A percentile compares a stretch with the other conserved stretches of the same genome.
Conservation (phyloP, 495 filamentous ascomycete species). For the Recurvomyces mirabilis region DNA sequence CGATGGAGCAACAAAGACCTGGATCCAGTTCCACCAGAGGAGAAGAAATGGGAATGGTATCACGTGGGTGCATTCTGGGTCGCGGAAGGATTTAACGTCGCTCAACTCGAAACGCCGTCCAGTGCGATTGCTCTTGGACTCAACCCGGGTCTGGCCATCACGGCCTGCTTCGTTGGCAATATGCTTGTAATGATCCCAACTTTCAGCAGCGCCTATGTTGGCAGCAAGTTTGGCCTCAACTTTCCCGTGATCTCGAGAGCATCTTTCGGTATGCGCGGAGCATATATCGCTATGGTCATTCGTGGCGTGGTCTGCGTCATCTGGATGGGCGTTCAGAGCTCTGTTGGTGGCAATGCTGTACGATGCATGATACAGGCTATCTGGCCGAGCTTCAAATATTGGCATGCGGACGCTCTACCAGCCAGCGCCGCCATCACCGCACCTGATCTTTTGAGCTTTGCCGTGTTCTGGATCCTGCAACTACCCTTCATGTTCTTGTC, state of each 20-base stretch:
- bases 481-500: constrained; percentile 44
- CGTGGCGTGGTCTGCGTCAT: constrained; percentile 56
- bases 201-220: constrained; percentile 6
- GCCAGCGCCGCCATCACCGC: constrained; percentile 50
- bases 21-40: constrained; percentile 14
- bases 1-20: constrained; percentile 12
- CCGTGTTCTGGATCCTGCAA: constrained; percentile 50
- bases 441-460: constrained; percentile 50
- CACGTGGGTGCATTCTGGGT: constrained; percentile 20
- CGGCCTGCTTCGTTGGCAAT: constrained; percentile 14
- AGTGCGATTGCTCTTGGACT: constrained; percentile 10
- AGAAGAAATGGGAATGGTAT: constrained; percentile 20
- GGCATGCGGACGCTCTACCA: constrained; percentile 1
- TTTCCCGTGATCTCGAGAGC: constrained; percentile 10
- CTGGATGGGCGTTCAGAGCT: constrained; percentile 60
- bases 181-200: constrained; percentile 10
- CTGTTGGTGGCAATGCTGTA: constrained; percentile 53
- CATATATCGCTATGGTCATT: constrained; percentile 55
- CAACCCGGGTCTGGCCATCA: constrained; percentile 13
- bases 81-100: constrained; percentile 16
- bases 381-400: constrained; percentile 37
- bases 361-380: constrained; percentile 59
- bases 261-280: constrained; percentile 30
- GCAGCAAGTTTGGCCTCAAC: constrained; percentile 11
- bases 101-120: constrained; percentile 8